Conservation (phyloP, 2,329 filamentous ascomycete genomes). For the Fusarium foetens region DNA sequence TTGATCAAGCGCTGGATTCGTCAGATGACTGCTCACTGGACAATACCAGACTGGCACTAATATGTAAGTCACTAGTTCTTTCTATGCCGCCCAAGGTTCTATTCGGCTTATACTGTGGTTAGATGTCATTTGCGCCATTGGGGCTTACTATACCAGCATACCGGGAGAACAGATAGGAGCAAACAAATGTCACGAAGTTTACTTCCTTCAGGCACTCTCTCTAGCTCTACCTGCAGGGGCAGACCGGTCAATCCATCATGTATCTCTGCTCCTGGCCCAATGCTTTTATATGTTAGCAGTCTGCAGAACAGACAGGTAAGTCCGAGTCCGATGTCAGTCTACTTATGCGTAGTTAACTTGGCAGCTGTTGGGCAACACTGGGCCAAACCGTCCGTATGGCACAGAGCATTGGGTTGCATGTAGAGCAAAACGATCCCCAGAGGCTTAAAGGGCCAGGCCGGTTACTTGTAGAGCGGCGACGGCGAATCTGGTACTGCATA, state of each 20-base stretch:
- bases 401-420: background rate
- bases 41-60: background rate
- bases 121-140: background rate
- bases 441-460: accelerated
- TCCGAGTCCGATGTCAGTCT: accelerated
- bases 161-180: accelerated
- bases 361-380: background rate
- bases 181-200: background rate
- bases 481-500: background rate
- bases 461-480: background rate
- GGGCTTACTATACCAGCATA: background rate
- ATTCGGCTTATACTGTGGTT: accelerated
- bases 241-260: background rate
- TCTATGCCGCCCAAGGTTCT: background rate
- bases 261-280: background rate
- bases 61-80: background rate
- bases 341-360: background rate
- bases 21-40: background rate
- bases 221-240: background rate
- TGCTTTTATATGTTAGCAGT: background rate
- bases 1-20: background rate
- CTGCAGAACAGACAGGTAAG: background rate
- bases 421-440: background rate
- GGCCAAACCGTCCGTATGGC: background rate
- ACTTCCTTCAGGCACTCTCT: background rate